Evolutionary conservation across 2,329 filamentous ascomycete species (phyloP).

Genomic region (Fusarium citri): DNA sequence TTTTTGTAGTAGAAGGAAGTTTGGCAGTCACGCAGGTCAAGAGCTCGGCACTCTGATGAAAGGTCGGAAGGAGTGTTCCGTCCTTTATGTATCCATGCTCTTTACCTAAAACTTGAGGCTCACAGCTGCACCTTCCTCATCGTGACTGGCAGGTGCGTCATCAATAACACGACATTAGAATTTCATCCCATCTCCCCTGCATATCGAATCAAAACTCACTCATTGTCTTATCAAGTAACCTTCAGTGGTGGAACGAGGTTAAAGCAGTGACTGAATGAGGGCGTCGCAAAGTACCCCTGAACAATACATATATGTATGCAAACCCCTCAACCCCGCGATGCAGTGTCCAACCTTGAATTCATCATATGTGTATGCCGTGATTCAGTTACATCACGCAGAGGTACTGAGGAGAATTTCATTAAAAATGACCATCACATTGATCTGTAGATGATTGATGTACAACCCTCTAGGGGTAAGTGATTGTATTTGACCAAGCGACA

Average conservation of each 20-base stretch:
- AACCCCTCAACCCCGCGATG: conserved; percentile 9
- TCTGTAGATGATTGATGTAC: conserved; percentile 10
- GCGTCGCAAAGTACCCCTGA: conserved; percentile 3
- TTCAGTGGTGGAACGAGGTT: conserved; percentile 22
- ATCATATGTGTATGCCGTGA: conserved; percentile 6
- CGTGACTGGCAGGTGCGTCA: conserved; percentile 3
- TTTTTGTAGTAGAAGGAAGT: neutral
- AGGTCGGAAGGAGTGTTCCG: conserved; percentile 10
- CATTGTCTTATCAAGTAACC: neutral
- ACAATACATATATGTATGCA: neutral
- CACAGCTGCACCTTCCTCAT: conserved; percentile 7
- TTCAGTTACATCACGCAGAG: conserved; percentile 11
- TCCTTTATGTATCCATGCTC: neutral
- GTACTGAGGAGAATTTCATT: conserved; percentile 1
- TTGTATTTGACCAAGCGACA: conserved; percentile 31
- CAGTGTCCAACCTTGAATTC: conserved; percentile 4
- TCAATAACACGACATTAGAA: neutral
- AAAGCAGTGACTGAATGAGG: conserved; percentile 13
- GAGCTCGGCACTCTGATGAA: neutral
- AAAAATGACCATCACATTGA: neutral
- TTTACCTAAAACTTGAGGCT: neutral
- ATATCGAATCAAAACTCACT: neutral
- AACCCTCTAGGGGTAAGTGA: conserved; percentile 19
- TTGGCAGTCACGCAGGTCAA: neutral
- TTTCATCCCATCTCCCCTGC: conserved; percentile 1